Evolutionary conservation across 371 early-diverging fungal genomes (phyloP).

Genomic region (Coemansia sp.): DNA sequence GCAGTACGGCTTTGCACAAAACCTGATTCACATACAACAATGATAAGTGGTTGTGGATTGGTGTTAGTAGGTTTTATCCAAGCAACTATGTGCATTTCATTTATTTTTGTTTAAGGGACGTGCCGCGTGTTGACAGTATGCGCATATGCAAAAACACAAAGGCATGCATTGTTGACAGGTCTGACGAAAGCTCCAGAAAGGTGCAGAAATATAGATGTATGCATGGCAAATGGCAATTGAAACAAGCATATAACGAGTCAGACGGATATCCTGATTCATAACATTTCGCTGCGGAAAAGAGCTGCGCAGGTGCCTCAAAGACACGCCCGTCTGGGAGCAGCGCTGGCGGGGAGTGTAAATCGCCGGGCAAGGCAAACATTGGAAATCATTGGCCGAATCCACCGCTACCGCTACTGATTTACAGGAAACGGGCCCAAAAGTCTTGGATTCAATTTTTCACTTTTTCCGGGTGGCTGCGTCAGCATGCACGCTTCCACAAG

Average conservation of each 20-base stretch:
- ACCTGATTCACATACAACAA: not conserved
- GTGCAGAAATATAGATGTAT: not conserved
- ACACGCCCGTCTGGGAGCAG: not conserved
- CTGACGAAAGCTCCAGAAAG: not conserved
- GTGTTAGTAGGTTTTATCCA: not conserved
- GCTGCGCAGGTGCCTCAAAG: not conserved
- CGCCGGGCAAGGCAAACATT: not conserved
- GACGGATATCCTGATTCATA: not conserved
- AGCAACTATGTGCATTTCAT: not conserved
- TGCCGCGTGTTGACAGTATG: not conserved
- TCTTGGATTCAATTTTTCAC: not conserved
- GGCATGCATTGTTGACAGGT: not conserved
- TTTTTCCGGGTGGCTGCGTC: conserved; percentile 1
- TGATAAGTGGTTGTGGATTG: not conserved
- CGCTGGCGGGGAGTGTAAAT: not conserved
- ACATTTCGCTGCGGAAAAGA: not conserved
- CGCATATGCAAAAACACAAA: not conserved
- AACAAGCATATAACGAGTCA: not conserved
- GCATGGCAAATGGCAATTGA: not conserved
- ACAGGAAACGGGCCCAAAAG: not conserved
- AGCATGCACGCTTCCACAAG: not conserved
- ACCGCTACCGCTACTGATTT: not conserved
- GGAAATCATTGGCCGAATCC: not conserved
- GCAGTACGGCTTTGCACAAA: too few species aligned
- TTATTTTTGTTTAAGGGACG: not conserved